Base-by-base conservation (phyloP, 1,139 yeast genomes). In the Candida buenavistaensis region DNA sequence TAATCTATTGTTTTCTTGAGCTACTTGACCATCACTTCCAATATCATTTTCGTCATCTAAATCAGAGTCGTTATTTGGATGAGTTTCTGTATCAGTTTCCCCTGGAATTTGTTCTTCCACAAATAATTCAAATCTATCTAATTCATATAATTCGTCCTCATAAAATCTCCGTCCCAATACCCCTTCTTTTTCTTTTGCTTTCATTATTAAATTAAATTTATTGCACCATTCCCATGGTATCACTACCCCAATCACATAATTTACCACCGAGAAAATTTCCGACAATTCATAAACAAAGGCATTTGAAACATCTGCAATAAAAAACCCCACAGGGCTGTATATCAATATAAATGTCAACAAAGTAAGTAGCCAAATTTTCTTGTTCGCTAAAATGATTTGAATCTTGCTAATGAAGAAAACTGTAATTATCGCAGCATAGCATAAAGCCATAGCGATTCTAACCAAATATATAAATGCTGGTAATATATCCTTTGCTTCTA, bases 171-270 rank as follows among this genome's bases (percentile, higher is more conserved):
- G 65, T 0, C 97, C 97, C 33, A 88, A 59, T 2, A 88, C 79
- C 1, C 96, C 95, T 39, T 79, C 82, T 35, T 81, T 80, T 47
- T 87, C 95, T 41, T 75, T 75, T n/a, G 69, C 70, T 46, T 75
- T 75, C 62, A 82, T 82, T 19, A 81, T 61, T 10, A 72, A 62
- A 40, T 75, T 75, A 35, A 82, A 73, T 42, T 86, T 71, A 51
- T 85, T 88, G 42, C 87, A 76, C 95, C 95, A 87, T 57, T 83
- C 94, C 95, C 95, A 87, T 0, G 87, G 88, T 12, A 84, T 71
- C 5, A 85, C 84, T 29, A 85, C 85, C 34, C 87, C 75, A 19
- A 82, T 69, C n/a, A 84, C 80, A 52, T 82, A 84, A 6, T 82
- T 73, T 1, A 83, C 81, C 24, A 87, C 78, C 27, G 83, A 80